Evolutionary conservation across 345 rosid species (phyloP).

Genomic region (Acer saccharum): DNA sequence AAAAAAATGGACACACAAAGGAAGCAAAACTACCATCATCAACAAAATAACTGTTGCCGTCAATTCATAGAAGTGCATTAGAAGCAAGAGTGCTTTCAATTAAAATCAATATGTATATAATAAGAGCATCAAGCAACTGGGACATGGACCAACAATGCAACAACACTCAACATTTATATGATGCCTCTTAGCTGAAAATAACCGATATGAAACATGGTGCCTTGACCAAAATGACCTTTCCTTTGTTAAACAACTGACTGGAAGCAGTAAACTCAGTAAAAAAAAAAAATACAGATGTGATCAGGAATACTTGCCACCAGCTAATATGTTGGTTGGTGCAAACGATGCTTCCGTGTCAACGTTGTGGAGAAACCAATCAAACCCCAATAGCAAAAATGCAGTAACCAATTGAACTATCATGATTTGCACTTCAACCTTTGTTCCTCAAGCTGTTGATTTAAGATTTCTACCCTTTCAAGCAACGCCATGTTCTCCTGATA

Average conservation of each 20-base stretch:
- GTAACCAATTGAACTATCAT: slow-evolving; percentile 15
- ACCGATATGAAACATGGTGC: not conserved
- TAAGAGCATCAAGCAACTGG: not conserved
- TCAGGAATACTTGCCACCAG: not conserved
- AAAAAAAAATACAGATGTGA: not conserved
- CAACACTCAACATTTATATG: not conserved
- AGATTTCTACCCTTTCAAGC: slow-evolving; percentile 42
- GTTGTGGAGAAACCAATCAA: not conserved
- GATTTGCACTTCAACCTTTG: slow-evolving; percentile 49
- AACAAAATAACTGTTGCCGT: not conserved
- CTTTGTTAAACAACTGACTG: not conserved
- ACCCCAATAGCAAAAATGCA: slow-evolving; percentile 2
- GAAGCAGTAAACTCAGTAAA: slow-evolving; percentile 9
- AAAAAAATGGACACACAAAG: too few relatives aligned
- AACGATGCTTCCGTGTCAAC: not conserved
- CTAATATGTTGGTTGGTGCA: not conserved
- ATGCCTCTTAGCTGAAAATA: not conserved
- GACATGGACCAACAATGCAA: not conserved
- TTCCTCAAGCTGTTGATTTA: slow-evolving; percentile 50
- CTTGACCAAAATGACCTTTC: not conserved
- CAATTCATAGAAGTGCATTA: not conserved
- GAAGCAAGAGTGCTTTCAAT: not conserved
- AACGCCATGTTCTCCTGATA: slow-evolving; percentile 61
- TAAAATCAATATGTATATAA: not conserved
- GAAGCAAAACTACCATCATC: not conserved